Evolutionary conservation across 2,329 filamentous ascomycete genomes (phyloP).

Genomic region (Colletotrichum sidae): DNA sequence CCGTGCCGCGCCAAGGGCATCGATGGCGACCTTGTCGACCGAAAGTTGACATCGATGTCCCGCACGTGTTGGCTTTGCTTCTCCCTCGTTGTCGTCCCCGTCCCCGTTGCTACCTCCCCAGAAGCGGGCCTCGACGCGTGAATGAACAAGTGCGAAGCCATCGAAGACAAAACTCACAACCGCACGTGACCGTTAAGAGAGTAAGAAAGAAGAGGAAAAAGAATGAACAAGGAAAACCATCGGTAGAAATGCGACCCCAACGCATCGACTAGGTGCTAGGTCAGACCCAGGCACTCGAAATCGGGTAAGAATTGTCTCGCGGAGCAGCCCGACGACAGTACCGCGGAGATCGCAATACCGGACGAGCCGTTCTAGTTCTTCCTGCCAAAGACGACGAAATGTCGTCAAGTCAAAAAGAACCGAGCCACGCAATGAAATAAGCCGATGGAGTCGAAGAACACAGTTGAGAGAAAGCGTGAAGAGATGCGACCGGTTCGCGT

Average conservation of each 20-base stretch:
- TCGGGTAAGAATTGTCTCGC: constrained; percentile 32
- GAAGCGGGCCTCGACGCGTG: constrained; percentile 46
- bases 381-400: constrained; percentile 28
- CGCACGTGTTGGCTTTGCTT: not conserved
- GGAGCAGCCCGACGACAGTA: constrained; percentile 43
- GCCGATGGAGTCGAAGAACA: constrained; percentile 52
- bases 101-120: constrained; percentile 48
- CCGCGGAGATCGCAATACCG: constrained; percentile 47
- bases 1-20: not conserved
- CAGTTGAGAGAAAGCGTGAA: constrained; percentile 52
- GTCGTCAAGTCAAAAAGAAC: constrained; percentile 41
- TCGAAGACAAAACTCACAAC: constrained; percentile 32
- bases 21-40: constrained; percentile 6
- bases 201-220: constrained; percentile 38
- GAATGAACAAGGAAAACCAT: constrained; percentile 37
- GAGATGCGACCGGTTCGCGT: constrained; percentile 52
- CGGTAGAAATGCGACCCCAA: constrained; percentile 48
- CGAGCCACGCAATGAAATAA: constrained; percentile 51
- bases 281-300: constrained; percentile 20
- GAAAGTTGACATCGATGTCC: no score
- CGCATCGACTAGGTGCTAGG: constrained; percentile 48
- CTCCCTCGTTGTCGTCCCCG: constrained; percentile 21
- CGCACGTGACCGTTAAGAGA: constrained; percentile 31
- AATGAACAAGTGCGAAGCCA: constrained; percentile 42
- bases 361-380: constrained; percentile 52